Evolutionary conservation across 129 eudicot species (phyloP).

Genomic region (Flaveria trinervia): DNA sequence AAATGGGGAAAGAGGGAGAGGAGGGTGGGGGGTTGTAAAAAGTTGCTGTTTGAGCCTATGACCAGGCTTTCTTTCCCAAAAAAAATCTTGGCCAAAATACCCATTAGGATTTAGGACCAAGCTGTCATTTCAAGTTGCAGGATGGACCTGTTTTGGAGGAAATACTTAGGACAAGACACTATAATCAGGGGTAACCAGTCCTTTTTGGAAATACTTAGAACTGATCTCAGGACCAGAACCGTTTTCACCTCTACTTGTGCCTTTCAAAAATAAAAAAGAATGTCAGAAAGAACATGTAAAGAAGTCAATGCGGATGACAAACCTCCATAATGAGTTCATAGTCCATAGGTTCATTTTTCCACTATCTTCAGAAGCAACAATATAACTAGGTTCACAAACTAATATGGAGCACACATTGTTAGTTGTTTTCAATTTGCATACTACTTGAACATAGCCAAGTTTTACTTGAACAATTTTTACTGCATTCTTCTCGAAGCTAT

Average conservation of each 20-base stretch:
- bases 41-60: not conserved
- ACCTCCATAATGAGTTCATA: constrained; percentile 97
- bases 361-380: constrained; percentile 79
- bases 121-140: not conserved
- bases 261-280: constrained; percentile 7
- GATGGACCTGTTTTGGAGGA: not conserved
- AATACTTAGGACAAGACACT: not conserved
- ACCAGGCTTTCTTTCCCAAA: not conserved
- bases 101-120: not conserved
- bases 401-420: constrained; percentile 55
- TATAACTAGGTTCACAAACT: constrained; percentile 75
- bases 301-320: constrained; percentile 28
- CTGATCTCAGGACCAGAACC: not conserved
- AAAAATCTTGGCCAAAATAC: not conserved
- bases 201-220: too few relatives aligned
- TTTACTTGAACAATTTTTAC: constrained; percentile 77
- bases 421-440: constrained; percentile 53
- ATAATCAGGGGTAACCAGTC: too few relatives aligned
- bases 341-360: constrained; percentile 82
- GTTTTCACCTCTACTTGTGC: not conserved
- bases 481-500: constrained; percentile 60
- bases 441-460: constrained; percentile 63
- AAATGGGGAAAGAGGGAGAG: not conserved
- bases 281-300: constrained; percentile 10
- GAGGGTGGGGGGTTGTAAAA: not conserved